Evolutionary conservation across 345 rosid genomes (phyloP).

Genomic region (Turritis glabra): DNA sequence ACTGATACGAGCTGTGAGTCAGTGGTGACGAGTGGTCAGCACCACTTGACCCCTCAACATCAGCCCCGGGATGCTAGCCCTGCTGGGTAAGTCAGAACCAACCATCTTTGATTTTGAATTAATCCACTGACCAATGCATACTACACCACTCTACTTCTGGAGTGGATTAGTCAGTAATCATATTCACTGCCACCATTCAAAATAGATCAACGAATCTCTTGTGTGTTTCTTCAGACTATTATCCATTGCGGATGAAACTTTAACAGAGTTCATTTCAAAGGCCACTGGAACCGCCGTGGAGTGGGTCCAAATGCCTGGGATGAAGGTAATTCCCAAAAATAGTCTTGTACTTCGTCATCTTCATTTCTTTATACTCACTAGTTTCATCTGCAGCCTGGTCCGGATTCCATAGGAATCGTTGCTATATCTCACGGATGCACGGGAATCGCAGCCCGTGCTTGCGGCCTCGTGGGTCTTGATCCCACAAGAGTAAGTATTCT

Average conservation of each 20-base stretch:
- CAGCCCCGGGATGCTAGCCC: conserved; percentile 96
- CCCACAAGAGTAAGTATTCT: conserved; percentile 79
- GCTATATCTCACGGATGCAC: conserved; percentile 99
- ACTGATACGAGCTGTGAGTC: conserved; percentile 97
- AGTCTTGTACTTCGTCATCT: not conserved
- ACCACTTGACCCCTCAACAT: conserved; percentile 72
- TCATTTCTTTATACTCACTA: not conserved
- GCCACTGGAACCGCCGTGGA: conserved; percentile 99
- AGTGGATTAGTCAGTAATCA: too few relatives aligned
- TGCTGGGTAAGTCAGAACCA: conserved; percentile 69
- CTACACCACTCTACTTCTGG: not conserved
- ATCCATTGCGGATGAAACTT: conserved; percentile 99
- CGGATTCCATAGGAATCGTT: conserved; percentile 99
- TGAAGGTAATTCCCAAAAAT: conserved; percentile 51
- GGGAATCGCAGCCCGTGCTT: conserved; percentile 99
- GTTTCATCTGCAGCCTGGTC: conserved; percentile 88
- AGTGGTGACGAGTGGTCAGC: conserved; percentile 92
- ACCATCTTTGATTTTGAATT: not conserved
- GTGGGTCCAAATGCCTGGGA: conserved; percentile 99
- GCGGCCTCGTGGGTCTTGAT: conserved; percentile 97
- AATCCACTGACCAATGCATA: not conserved
- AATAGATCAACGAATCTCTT: not conserved
- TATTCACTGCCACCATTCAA: not conserved
- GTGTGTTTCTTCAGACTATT: conserved; percentile 40
- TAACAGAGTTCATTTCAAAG: conserved; percentile 99